Conservation (phyloP, 257 asterid genomes). For the Coffea eugenioides region DNA sequence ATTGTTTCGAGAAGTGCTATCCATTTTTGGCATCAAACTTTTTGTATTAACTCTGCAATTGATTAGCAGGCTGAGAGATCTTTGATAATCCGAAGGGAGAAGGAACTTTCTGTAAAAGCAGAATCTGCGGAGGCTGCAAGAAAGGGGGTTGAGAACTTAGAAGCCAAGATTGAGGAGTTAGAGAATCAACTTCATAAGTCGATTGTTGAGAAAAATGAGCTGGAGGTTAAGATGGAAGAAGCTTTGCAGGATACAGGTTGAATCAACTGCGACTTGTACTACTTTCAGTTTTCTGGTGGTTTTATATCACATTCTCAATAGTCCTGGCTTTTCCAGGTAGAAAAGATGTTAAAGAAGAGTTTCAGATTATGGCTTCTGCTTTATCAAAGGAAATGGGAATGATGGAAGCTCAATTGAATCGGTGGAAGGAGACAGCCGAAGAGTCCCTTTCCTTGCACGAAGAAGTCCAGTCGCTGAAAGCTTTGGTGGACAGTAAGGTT, state of each 20-base stretch:
- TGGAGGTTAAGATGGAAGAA: constrained; percentile 89
- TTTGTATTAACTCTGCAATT: constrained; percentile 34
- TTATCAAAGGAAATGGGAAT: constrained; percentile 75
- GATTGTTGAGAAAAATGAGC: constrained; percentile 66
- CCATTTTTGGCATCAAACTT: constrained; percentile 7
- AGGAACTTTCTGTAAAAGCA: constrained; percentile 56
- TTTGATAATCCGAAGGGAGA: constrained; percentile 71
- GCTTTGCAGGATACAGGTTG: constrained; percentile 85
- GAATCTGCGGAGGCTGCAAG: constrained; percentile 71
- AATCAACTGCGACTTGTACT: constrained; percentile 23
- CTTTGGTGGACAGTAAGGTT: constrained; percentile 67
- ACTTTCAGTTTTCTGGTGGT: constrained; percentile 15
- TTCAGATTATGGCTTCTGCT: constrained; percentile 89
- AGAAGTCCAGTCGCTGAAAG: constrained; percentile 62
- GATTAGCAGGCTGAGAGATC: constrained; percentile 81
- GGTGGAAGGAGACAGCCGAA: constrained; percentile 81
- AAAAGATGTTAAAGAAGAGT: constrained; percentile 84
- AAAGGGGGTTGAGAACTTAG: constrained; percentile 53
- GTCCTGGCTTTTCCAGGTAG: constrained; percentile 49
- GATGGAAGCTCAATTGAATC: constrained; percentile 82
- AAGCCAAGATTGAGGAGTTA: constrained; percentile 68
- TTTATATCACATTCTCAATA: constrained; percentile 23
- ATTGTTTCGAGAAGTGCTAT: constrained; percentile 5
- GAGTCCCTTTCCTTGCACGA: constrained; percentile 77
- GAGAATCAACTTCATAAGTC: constrained; percentile 63